Percentiles rank a stretch among this genome's conserved stretches.
Evolutionary conservation across 2,329 filamentous ascomycete species (phyloP).

Genomic region (Thelonectria rubi): DNA sequence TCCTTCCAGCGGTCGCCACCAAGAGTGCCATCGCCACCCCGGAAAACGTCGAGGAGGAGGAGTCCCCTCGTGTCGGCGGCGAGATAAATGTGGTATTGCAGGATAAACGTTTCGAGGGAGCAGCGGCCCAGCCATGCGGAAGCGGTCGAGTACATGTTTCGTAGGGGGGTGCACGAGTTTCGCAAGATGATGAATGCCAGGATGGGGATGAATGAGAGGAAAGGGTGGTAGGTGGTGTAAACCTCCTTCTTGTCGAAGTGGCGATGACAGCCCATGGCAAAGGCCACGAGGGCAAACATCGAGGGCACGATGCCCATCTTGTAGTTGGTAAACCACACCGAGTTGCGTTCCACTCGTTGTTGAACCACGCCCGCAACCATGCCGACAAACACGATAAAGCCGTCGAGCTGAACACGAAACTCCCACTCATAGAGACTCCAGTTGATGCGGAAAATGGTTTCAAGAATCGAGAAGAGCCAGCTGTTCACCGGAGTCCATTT

Average conservation of each 20-base stretch:
- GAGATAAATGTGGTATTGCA: constrained; percentile 70
- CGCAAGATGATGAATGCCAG: constrained; percentile 61
- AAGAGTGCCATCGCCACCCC: constrained; percentile 36
- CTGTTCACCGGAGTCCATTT: constrained; percentile 26
- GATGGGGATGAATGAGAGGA: constrained; percentile 63
- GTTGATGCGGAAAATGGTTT: constrained; percentile 55
- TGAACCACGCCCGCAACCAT: constrained; percentile 53
- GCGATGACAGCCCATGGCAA: constrained; percentile 28
- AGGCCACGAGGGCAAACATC: constrained; percentile 45
- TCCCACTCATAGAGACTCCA: constrained; percentile 60
- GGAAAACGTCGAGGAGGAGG: constrained; percentile 48
- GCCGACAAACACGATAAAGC: constrained; percentile 65
- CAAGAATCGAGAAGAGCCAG: constrained; percentile 44
- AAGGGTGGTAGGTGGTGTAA: constrained; percentile 63
- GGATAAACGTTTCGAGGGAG: constrained; percentile 67
- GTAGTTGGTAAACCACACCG: constrained; percentile 33
- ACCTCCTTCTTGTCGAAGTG: constrained; percentile 21
- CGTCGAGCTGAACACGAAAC: constrained; percentile 61
- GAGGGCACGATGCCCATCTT: constrained; percentile 34
- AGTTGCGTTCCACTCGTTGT: constrained; percentile 33
- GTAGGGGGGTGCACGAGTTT: constrained; percentile 47
- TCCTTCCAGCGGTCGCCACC: constrained; percentile 41
- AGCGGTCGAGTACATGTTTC: constrained; percentile 49
- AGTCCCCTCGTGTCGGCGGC: constrained; percentile 65
- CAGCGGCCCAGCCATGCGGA: constrained; percentile 63